Percentiles rank a stretch among this genome's conserved stretches.
These are phyloP conservation scores for Curvularia verruculosa DNA, from an alignment of 2,329 filamentous ascomycete species.

Conservation along the genomic window DNA sequence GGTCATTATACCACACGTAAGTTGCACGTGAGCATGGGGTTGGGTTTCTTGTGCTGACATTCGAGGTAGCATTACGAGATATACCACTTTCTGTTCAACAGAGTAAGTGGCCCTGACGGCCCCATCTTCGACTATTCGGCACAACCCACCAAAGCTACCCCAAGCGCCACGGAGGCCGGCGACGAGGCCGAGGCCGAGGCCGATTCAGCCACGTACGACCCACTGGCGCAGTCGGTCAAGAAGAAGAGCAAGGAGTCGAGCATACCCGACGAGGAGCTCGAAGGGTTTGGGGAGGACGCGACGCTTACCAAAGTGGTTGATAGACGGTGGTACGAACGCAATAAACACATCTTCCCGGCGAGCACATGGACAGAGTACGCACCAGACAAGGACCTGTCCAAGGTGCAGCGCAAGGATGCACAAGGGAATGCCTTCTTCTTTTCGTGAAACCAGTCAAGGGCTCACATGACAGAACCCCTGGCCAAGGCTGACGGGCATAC, in stretches of 20 bases:
- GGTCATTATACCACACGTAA: conserved; percentile 91
- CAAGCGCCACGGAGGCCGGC: conserved; percentile 24
- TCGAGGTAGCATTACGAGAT: conserved; percentile 85
- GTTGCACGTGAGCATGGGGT: conserved; percentile 11
- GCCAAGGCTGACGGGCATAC: neutral
- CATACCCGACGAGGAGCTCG: conserved; percentile 59
- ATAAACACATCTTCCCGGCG: conserved; percentile 97
- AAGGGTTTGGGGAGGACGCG: conserved; percentile 80
- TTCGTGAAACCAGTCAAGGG: conserved; percentile 25
- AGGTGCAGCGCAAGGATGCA: conserved; percentile 77
- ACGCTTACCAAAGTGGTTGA: conserved; percentile 91
- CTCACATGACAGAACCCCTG: neutral
- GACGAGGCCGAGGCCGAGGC: conserved; percentile 25
- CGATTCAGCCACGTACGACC: conserved; percentile 47
- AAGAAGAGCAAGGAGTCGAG: conserved; percentile 43
- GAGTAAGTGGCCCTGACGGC: conserved; percentile 74
- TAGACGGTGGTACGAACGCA: conserved; percentile 93
- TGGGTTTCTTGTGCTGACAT: conserved; percentile 18
- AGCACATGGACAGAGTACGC: conserved; percentile 97
- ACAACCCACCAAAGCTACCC: conserved; percentile 54
- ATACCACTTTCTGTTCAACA: conserved; percentile 95
- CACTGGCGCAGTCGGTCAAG: conserved; percentile 47
- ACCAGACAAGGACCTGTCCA: conserved; percentile 82
- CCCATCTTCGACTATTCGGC: conserved; percentile 78
- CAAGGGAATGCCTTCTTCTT: conserved; percentile 91